Base-by-base conservation (phyloP, 345 rosid genomes). In the Brassica carinata region DNA sequence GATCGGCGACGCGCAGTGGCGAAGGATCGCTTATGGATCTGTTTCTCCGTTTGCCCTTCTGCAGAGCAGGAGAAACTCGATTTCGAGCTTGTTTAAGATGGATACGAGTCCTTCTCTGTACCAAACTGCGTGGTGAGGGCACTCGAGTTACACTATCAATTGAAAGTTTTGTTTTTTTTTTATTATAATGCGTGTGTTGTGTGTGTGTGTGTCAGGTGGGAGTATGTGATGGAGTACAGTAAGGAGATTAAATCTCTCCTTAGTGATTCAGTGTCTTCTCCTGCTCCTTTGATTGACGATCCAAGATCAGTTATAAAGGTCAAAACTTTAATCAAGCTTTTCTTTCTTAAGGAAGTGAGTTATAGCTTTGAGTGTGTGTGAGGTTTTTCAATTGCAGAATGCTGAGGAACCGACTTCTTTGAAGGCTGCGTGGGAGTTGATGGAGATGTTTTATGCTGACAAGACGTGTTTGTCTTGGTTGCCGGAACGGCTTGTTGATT, bases 381-480 rank as follows among this genome's bases (percentile, higher is more conserved):
- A 15, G 68, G 51, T 68, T 74, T 40, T 40, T 40, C 45, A 2
- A 69, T 69, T 83, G 81, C 71, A 93, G 97, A 85, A 78, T 80
- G 80, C 64, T 70, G 89, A 84, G 69, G 85, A 86, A 77, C 90
- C 95, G 34, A 89, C 87, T 8, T 81, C 83, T 82, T 87, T 93
- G 77, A 93, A 89, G 85, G 99, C 97, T 77, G 99, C 97, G 2
- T 96, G 99, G 99, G 95, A 92, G 87, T 85, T 96, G 85, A 87
- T 96, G 94, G 98, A 96, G 68, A 81, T 92, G 55, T 89, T 93
- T 83, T 93, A 90, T 84, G 97, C 86, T 7, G 95, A 93, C 79
- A 90, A 82, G 80, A 81, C 87, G 23, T 89, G 90, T 85, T 88
- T 88, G 69, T 76, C 94, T 33, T 96, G 97, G 94, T 75, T 93